Conservation (phyloP, 2,329 filamentous ascomycete genomes). For the Berkeleyomyces rouxiae region DNA sequence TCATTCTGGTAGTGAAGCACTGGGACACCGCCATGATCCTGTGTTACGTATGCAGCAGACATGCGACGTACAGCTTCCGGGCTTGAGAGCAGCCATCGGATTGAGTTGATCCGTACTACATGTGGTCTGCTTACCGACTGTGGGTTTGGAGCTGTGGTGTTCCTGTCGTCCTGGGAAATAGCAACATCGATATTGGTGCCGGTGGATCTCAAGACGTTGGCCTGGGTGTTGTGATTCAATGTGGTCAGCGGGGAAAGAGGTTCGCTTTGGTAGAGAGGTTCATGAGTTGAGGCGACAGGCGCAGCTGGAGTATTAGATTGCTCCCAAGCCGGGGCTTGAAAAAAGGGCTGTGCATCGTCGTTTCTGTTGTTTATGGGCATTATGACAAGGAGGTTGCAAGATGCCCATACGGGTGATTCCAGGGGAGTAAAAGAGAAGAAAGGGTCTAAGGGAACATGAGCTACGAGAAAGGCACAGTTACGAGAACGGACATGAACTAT, state of each 20-base stretch:
- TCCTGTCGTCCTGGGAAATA: neutral
- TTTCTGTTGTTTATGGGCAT: neutral
- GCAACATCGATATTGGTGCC: neutral
- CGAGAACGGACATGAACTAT: neutral
- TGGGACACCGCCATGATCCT: neutral
- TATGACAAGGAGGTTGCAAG: neutral
- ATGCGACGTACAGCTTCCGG: neutral
- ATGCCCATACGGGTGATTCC: neutral
- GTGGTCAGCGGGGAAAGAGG: slow-evolving; percentile 11
- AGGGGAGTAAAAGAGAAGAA: neutral
- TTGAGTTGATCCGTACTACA: slow-evolving; percentile 2
- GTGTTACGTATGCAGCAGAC: slow-evolving; percentile 4
- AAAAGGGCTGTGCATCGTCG: neutral
- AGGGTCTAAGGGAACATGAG: neutral
- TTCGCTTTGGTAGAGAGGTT: neutral
- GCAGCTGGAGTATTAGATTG: neutral
- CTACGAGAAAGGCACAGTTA: neutral
- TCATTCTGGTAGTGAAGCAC: slow-evolving; percentile 6
- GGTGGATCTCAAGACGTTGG: neutral
- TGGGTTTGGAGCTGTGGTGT: neutral
- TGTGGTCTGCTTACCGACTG: neutral
- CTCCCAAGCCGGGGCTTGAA: slow-evolving; percentile 1
- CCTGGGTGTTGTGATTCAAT: neutral
- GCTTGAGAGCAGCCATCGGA: slow-evolving; percentile 1
- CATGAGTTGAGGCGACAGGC: neutral